Evolutionary conservation across 164 flowering plant species (phyloP), one percentile per base, ranked within the genome.

Genomic region (Buxus sempervirens): DNA sequence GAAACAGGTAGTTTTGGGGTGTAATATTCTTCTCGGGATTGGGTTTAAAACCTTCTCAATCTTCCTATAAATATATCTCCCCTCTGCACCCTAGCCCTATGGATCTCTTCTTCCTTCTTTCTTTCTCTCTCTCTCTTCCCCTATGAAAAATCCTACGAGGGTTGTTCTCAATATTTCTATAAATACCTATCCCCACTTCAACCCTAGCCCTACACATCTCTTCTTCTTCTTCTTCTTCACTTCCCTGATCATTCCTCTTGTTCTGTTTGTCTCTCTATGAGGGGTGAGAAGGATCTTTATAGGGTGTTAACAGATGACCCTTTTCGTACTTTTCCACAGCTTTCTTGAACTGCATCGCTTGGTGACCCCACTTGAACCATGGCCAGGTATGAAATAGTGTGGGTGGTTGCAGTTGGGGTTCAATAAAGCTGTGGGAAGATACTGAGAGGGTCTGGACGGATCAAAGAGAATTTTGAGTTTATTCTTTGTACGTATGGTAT

Each of bases 401-500:
- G 54, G 27, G 3, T 1, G 51, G 24, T n/a, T 15, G 32, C 66
- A 51, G 23, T 54, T 54, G 73, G 73, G 45, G 82, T 79, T 79
- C 82, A 76, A 79, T 70, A 72, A 75, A 81, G 82, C 80, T 83
- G 86, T 83, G 86, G 86, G 82, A 83, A 74, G 75, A 76, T 75
- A 74, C 71, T 65, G 72, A 51, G 60, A 77, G 79, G 76, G 74
- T 60, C 82, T 67, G 63, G 20, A 55, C 14, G 55, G 21, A 36
- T 12, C 9, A 5, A 14, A 22, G 18, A 12, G 1, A 24, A 48
- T 14, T 54, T 14, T 18, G 58, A 9, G 58, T 55, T 4, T 18
- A 7, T 14, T 55, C 13, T 20, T 23, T 18, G 9, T 5, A 5
- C 23, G 21, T 18, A 4, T 55, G n/a, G n/a, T n/a, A n/a, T n/a